phyloP scores from a whole-genome alignment of 805 yeast genomes.

The Kregervanrija delftensis region DNA sequence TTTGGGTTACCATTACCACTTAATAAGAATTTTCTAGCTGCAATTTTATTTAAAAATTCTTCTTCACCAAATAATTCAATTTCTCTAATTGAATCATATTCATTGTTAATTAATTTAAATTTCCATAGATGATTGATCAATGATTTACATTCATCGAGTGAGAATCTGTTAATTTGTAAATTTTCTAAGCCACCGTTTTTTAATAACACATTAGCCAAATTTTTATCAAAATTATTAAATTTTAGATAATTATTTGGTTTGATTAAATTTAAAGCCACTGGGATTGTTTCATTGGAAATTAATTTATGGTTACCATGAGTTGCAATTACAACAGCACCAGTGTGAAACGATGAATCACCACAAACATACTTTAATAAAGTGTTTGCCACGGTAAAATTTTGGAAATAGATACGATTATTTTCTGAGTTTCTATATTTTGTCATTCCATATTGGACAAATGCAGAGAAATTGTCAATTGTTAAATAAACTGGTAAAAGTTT shows the following conservation, averaged over 20 bases:
- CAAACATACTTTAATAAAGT: constrained; percentile 46
- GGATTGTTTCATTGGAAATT: constrained; percentile 52
- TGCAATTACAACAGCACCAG: constrained; percentile 63
- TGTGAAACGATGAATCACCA: constrained; percentile 45
- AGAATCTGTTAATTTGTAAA: constrained; percentile 36
- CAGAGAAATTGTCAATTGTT: constrained; percentile 70
- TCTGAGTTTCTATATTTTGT: constrained; percentile 56
- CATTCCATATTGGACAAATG: constrained; percentile 44
- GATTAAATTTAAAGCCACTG: constrained; percentile 70
- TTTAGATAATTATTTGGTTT: constrained; percentile 52
- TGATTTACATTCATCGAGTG: constrained; percentile 36
- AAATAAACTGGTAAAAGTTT: constrained; percentile 49
- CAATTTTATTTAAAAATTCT: constrained; percentile 27
- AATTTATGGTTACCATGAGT: constrained; percentile 49
- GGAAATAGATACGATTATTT: constrained; percentile 49
- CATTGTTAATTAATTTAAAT: constrained; percentile 31
- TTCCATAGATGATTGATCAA: constrained; percentile 36
- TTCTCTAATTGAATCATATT: constrained; percentile 26
- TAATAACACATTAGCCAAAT: constrained; percentile 41
- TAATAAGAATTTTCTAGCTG: constrained; percentile 43
- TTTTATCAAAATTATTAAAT: constrained; percentile 43
- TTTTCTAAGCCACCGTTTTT: constrained; percentile 21
- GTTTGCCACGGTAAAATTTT: constrained; percentile 58
- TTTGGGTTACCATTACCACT: constrained; percentile 66
- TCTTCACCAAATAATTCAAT: constrained; percentile 11